A percentile compares a stretch with the other conserved stretches of the same genome.
Evolutionary conservation across 345 rosid genomes (phyloP).

Genomic region (Aethionema arabicum): DNA sequence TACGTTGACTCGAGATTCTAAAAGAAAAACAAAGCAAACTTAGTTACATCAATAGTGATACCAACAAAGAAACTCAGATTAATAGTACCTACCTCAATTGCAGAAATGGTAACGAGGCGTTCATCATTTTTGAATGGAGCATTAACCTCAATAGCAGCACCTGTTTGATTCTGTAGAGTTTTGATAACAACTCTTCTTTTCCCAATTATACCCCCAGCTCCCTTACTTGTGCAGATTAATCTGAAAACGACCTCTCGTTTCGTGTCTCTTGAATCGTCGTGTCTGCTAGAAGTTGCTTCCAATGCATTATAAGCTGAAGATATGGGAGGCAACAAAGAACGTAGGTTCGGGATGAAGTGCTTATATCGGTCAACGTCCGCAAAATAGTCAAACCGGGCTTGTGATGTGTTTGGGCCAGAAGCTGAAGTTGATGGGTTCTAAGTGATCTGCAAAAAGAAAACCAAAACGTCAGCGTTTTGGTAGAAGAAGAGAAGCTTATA

Average conservation of each 20-base stretch:
- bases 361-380: too few species aligned
- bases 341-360: conserved; percentile 55
- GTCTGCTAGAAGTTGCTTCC: conserved; percentile 20
- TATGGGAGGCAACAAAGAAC: conserved; percentile 37
- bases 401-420: too few species aligned
- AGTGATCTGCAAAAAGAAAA: too few species aligned
- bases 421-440: too few species aligned
- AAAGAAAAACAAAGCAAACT: conserved; percentile 8
- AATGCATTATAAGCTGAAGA: conserved; percentile 18
- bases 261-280: conserved; percentile 20
- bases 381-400: too few species aligned
- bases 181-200: conserved; percentile 51
- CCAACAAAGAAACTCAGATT: not conserved
- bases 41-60: not conserved
- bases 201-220: conserved; percentile 66
- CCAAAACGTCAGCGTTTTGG: too few species aligned
- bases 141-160: conserved; percentile 56
- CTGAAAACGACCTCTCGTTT: conserved; percentile 47
- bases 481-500: too few species aligned
- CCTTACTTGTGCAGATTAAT: conserved; percentile 47
- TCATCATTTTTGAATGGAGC: conserved; percentile 39
- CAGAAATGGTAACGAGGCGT: conserved; percentile 57
- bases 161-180: conserved; percentile 54
- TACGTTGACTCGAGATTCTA: conserved; percentile 48
- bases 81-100: conserved; percentile 46